Conservation (phyloP, 78 protist species). For the Dictyostelium firmibasis region DNA sequence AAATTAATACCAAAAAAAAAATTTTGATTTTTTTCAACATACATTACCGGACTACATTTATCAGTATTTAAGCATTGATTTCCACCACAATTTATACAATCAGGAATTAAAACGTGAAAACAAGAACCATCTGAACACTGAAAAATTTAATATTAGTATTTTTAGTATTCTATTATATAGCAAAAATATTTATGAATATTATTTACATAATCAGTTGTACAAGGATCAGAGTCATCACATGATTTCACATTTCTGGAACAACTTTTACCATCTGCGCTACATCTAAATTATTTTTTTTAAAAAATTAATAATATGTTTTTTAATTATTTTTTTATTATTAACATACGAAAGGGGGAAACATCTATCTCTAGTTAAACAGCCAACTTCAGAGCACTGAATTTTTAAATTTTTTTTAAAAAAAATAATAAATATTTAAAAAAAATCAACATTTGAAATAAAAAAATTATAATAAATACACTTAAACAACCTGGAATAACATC, state of each 20-base stretch:
- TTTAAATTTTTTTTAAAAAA: too few relatives aligned
- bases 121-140: neutral
- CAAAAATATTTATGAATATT: too few relatives aligned
- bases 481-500: neutral
- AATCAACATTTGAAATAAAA: too few relatives aligned
- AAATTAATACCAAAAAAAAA: neutral
- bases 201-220: neutral
- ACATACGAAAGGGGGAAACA: neutral
- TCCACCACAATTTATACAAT: neutral
- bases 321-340: too few relatives aligned
- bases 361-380: neutral
- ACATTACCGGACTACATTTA: neutral
- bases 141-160: too few relatives aligned
- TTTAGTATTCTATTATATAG: too few relatives aligned
- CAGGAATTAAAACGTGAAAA: neutral
- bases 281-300: neutral
- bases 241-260: neutral
- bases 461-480: neutral
- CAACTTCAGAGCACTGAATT: neutral
- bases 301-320: neutral
- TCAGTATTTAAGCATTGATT: neutral
- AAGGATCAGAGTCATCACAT: conserved; percentile 6
- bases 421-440: neutral
- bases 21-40: neutral
- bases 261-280: neutral